phyloP scores from a whole-genome alignment of 1,284 basidiomycete species.

The Ceratobasidium papillatum region DNA sequence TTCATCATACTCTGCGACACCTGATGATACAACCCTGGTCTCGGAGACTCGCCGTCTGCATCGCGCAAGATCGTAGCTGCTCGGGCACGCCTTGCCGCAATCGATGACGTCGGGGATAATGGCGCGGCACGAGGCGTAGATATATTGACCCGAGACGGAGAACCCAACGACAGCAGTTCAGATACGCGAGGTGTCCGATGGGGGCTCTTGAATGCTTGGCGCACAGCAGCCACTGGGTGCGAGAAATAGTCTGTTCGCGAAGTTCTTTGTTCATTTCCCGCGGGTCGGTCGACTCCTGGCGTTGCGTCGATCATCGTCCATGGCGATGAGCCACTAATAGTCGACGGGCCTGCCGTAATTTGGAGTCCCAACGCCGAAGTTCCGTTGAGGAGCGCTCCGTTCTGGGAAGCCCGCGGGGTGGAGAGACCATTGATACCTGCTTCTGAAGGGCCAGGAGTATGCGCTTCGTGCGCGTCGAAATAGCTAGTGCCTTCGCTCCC shows the following conservation, averaged over 20 bases:
- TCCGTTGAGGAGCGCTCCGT: slow-evolving; percentile 2
- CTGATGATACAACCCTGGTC: slow-evolving; percentile 67
- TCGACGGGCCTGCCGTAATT: slow-evolving; percentile 15
- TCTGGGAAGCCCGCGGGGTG: slow-evolving; percentile 27
- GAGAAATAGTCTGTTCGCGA: slow-evolving; percentile 29
- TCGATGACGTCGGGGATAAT: background rate
- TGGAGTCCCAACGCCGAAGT: slow-evolving; percentile 28
- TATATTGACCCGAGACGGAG: background rate
- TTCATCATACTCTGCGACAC: slow-evolving; percentile 68
- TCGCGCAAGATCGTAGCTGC: slow-evolving; percentile 10
- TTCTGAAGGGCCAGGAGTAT: slow-evolving; percentile 2
- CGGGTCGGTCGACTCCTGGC: background rate
- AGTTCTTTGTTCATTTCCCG: background rate
- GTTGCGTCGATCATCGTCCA: slow-evolving; percentile 5
- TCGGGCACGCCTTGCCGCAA: slow-evolving; percentile 11
- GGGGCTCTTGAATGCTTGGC: slow-evolving; percentile 17
- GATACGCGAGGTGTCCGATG: slow-evolving; percentile 19
- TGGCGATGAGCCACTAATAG: slow-evolving; percentile 11
- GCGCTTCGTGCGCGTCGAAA: slow-evolving; percentile 21
- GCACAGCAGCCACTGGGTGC: slow-evolving; percentile 15
- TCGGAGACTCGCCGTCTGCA: slow-evolving; percentile 2
- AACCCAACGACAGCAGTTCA: background rate
- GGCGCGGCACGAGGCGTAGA: background rate
- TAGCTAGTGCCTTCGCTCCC: slow-evolving; percentile 10
- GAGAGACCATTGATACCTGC: background rate